Evolutionary conservation across 148 eudicot species (phyloP).

Genomic region (Limonium bicolor): DNA sequence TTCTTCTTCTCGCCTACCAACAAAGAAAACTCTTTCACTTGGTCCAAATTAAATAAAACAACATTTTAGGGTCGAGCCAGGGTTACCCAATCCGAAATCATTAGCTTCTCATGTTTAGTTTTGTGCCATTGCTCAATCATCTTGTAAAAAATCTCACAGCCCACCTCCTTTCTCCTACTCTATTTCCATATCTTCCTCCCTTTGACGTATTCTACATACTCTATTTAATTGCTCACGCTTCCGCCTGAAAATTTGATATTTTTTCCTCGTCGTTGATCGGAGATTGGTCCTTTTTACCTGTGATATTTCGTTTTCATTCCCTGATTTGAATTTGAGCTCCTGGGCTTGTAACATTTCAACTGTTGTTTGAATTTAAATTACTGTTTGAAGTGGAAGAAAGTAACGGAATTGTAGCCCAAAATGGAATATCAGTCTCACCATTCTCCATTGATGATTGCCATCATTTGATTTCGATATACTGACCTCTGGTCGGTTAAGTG

Average conservation of each 20-base stretch:
- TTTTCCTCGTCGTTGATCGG: not conserved
- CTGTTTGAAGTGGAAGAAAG: not conserved
- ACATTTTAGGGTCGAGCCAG: not conserved
- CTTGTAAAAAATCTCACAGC: constrained; percentile 18
- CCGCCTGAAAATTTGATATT: constrained; percentile 45
- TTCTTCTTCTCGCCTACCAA: not conserved
- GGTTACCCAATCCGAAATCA: constrained; percentile 7
- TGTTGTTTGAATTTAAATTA: not conserved
- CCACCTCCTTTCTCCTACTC: constrained; percentile 23
- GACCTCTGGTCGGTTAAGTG: constrained; percentile 54
- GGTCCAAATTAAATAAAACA: not conserved
- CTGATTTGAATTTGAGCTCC: too few relatives aligned
- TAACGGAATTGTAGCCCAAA: constrained; percentile 1
- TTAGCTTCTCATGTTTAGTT: constrained; percentile 53
- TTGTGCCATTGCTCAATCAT: constrained; percentile 16
- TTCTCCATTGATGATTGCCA: constrained; percentile 48
- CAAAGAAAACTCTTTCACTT: too few relatives aligned
- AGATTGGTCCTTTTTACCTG: too few relatives aligned
- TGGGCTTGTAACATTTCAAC: not conserved
- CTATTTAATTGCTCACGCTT: constrained; percentile 41
- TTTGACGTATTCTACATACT: constrained; percentile 26
- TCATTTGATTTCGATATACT: constrained; percentile 72
- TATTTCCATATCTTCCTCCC: constrained; percentile 27
- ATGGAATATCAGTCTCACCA: constrained; percentile 41
- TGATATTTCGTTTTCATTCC: too few relatives aligned